These are phyloP conservation scores for Radiomyces spectabilis DNA, from an alignment of 192 early-diverging fungal genomes.

Conservation along the genomic window DNA sequence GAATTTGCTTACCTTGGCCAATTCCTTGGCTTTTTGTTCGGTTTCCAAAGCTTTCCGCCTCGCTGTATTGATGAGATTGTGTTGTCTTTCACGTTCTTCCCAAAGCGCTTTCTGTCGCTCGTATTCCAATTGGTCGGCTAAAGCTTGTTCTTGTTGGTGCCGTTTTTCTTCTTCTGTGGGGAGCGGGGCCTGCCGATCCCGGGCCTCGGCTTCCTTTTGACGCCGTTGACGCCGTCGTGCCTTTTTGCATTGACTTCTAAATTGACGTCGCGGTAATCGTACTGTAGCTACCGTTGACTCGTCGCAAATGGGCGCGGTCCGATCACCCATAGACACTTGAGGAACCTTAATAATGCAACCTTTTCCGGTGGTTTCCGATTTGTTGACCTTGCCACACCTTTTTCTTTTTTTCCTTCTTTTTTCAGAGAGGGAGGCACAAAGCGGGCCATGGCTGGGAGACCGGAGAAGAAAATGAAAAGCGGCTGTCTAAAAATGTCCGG, in stretches of 20 bases:
- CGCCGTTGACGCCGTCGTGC: neutral
- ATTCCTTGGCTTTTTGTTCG: neutral
- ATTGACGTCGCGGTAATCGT: neutral
- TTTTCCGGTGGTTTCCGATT: no score
- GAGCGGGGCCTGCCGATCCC: neutral
- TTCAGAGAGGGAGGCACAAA: constrained; percentile 4
- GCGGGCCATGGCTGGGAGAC: neutral
- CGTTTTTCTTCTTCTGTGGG: neutral
- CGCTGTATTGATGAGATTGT: neutral
- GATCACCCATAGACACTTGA: neutral
- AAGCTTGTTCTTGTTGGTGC: neutral
- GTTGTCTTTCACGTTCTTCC: neutral
- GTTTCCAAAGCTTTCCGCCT: neutral
- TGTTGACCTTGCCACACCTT: neutral
- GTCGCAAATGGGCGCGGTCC: neutral
- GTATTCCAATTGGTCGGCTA: neutral
- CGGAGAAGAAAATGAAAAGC: neutral
- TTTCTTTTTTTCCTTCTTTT: neutral
- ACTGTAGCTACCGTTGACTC: neutral
- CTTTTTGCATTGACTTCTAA: neutral
- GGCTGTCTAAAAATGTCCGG: neutral
- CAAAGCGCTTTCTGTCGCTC: neutral
- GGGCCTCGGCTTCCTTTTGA: neutral
- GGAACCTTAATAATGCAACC: no score
- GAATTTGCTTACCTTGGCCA: constrained; percentile 2